phyloP scores from a whole-genome alignment of 2,329 filamentous ascomycete genomes.

The Diaporthe amygdali region DNA sequence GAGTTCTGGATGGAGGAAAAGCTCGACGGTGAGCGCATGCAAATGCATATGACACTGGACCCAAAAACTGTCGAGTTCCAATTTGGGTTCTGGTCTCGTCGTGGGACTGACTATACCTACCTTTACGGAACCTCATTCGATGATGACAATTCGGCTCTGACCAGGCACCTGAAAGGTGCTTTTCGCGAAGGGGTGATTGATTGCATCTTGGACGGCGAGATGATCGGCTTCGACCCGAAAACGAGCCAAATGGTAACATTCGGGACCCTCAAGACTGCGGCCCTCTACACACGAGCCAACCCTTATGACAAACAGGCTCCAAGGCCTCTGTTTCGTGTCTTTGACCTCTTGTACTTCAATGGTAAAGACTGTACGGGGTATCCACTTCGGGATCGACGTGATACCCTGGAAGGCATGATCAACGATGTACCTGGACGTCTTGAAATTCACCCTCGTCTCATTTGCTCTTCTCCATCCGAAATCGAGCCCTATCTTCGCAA shows the following conservation, averaged over 20 bases:
- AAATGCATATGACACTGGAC: slow-evolving; percentile 90
- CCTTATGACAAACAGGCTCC: slow-evolving; percentile 67
- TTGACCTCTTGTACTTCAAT: slow-evolving; percentile 92
- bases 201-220: slow-evolving; percentile 93
- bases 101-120: slow-evolving; percentile 95
- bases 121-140: slow-evolving; percentile 82
- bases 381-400: slow-evolving; percentile 79
- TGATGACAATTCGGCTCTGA: slow-evolving; percentile 78
- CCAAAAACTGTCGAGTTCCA: slow-evolving; percentile 69
- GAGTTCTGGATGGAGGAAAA: slow-evolving; percentile 99
- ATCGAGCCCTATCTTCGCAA: slow-evolving; percentile 82
- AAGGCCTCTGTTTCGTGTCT: slow-evolving; percentile 82
- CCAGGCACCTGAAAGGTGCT: slow-evolving; percentile 76
- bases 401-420: slow-evolving; percentile 75
- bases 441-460: slow-evolving; percentile 78
- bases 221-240: slow-evolving; percentile 96
- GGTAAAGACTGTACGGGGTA: slow-evolving; percentile 80
- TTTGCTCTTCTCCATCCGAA: slow-evolving; percentile 69
- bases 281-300: slow-evolving; percentile 78
- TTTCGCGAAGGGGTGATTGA: slow-evolving; percentile 81
- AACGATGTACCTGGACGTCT: slow-evolving; percentile 72
- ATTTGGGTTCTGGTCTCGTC: slow-evolving; percentile 93
- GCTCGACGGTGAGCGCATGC: slow-evolving; percentile 95
- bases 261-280: slow-evolving; percentile 91
- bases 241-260: slow-evolving; percentile 86